phyloP scores from a whole-genome alignment of 2,329 filamentous ascomycete genomes.

The Exophiala alcalophila region DNA sequence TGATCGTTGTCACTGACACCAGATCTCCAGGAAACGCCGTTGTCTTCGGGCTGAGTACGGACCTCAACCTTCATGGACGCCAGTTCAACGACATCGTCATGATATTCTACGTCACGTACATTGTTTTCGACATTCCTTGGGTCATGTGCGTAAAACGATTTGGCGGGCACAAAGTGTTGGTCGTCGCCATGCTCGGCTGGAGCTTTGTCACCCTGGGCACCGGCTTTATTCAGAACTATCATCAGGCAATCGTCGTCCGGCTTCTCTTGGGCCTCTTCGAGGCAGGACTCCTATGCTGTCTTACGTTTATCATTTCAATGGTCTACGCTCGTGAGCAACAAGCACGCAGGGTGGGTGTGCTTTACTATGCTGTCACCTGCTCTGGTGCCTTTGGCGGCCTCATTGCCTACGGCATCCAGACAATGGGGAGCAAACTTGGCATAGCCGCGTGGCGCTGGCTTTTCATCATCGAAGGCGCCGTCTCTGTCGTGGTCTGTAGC shows the following conservation, averaged over 20 bases:
- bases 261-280: conserved; percentile 32
- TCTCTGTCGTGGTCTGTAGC: conserved; percentile 18
- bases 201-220: conserved; percentile 15
- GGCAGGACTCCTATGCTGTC: conserved; percentile 15
- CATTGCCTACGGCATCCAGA: conserved; percentile 22
- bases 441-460: conserved; percentile 23
- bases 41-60: conserved; percentile 60
- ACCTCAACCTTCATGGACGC: conserved; percentile 56
- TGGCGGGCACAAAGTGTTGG: conserved; percentile 15
- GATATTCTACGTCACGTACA: conserved; percentile 15
- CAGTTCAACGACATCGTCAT: conserved; percentile 54
- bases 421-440: conserved; percentile 15
- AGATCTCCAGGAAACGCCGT: conserved; percentile 55
- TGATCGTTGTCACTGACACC: too few relatives aligned
- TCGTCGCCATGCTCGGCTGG: conserved; percentile 16
- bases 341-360: conserved; percentile 13
- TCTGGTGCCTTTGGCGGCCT: conserved; percentile 24
- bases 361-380: conserved; percentile 11
- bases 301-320: conserved; percentile 17
- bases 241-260: conserved; percentile 32
- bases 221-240: conserved; percentile 33
- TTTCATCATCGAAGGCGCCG: conserved; percentile 20
- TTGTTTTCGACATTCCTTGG: conserved; percentile 22
- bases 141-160: conserved; percentile 14
- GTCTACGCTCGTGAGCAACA: conserved; percentile 15